A percentile compares a stretch with the other conserved stretches of the same genome.
phyloP scores from a whole-genome alignment of 176 grass and related monocot genomes.

The Oryza meyeriana region DNA sequence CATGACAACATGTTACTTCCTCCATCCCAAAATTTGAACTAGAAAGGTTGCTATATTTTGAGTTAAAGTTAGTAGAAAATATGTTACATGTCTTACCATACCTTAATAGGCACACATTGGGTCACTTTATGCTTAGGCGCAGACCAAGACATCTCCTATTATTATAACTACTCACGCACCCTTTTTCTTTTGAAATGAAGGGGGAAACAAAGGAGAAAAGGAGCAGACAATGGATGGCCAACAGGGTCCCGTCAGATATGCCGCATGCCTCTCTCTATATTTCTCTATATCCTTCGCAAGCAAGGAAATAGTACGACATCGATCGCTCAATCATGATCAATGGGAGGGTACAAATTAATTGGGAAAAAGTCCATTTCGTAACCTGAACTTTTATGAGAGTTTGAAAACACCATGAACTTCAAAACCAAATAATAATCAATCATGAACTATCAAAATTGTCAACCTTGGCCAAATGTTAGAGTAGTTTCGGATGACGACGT shows the following conservation, averaged over 20 bases:
- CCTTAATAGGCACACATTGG: neutral
- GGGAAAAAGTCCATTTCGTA: neutral
- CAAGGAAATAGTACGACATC: neutral
- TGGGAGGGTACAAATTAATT: neutral
- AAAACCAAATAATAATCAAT: too few relatives aligned
- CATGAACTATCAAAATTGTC: neutral
- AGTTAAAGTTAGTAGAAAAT: too few relatives aligned
- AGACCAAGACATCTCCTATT: neutral
- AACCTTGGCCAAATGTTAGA: neutral
- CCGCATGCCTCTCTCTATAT: neutral
- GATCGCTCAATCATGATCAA: neutral
- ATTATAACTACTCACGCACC: neutral
- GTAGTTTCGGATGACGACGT: neutral
- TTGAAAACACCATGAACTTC: neutral
- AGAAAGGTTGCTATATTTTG: too few relatives aligned
- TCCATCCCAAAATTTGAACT: too few relatives aligned
- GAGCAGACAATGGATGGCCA: slow-evolving; percentile 5
- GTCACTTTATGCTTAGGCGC: neutral
- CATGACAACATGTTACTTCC: neutral
- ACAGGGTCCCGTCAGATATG: slow-evolving; percentile 27
- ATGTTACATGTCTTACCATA: neutral
- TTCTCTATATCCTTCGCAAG: neutral
- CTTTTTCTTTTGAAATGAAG: slow-evolving; percentile 14
- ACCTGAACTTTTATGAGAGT: neutral
- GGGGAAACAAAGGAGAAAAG: neutral